A percentile compares a stretch with the other conserved stretches of the same genome.
These are phyloP conservation scores for Physaria fendleri DNA, from an alignment of 345 rosid genomes.

Conservation along the genomic window DNA sequence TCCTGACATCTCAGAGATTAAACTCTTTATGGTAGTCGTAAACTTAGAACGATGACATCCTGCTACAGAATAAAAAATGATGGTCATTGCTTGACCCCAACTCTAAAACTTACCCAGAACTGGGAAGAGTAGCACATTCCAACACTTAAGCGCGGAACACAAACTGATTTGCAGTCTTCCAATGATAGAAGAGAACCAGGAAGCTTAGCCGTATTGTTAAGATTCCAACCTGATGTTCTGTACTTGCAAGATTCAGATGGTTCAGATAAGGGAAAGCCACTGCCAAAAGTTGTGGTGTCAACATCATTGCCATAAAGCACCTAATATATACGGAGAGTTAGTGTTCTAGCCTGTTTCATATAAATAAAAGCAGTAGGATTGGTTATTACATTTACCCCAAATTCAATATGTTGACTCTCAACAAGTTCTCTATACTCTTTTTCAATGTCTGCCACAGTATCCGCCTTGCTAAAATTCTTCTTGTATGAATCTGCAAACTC, in stretches of 20 bases:
- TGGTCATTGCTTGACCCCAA: not conserved
- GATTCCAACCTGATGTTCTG: slow-evolving; percentile 60
- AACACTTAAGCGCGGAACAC: slow-evolving; percentile 48
- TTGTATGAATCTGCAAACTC: slow-evolving; percentile 41
- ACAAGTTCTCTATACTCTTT: slow-evolving; percentile 51
- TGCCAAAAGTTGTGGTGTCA: slow-evolving; percentile 45
- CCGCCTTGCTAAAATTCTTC: slow-evolving; percentile 35
- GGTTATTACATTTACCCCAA: slow-evolving; percentile 42
- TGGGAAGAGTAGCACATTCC: slow-evolving; percentile 71
- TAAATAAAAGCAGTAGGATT: slow-evolving; percentile 7
- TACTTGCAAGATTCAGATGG: slow-evolving; percentile 27
- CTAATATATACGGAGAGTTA: slow-evolving; percentile 33
- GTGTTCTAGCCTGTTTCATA: not conserved
- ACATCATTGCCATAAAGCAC: slow-evolving; percentile 48
- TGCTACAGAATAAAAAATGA: slow-evolving; percentile 39
- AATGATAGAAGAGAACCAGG: slow-evolving; percentile 64
- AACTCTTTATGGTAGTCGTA: slow-evolving; percentile 34
- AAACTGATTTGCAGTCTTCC: slow-evolving; percentile 37
- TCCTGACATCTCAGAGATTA: slow-evolving; percentile 23
- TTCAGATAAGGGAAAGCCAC: slow-evolving; percentile 55
- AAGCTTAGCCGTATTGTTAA: slow-evolving; percentile 52
- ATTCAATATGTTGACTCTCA: slow-evolving; percentile 45
- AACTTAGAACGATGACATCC: slow-evolving; percentile 36
- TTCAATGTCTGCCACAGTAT: slow-evolving; percentile 44
- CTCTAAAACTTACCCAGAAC: slow-evolving; percentile 50